phyloP scores from a whole-genome alignment of 352 stramenopile genomes.

The Phytophthora foliorum region DNA sequence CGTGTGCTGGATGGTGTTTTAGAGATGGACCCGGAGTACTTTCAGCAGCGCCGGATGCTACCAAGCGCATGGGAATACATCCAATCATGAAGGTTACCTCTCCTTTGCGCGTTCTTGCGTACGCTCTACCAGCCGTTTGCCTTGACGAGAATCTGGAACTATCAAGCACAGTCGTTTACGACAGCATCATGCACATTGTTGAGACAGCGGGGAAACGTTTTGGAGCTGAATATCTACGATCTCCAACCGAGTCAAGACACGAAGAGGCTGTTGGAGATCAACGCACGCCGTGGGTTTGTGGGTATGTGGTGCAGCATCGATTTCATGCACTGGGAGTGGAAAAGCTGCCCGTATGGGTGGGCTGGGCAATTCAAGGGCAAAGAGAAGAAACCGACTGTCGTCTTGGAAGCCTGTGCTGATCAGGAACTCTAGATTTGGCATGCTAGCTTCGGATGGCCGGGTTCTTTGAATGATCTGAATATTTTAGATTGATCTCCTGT shows the following conservation, averaged over 20 bases:
- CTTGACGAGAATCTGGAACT: neutral
- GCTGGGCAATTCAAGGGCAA: conserved; percentile 14
- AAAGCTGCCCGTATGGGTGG: neutral
- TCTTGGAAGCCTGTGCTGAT: conserved; percentile 11
- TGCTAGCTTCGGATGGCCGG: conserved; percentile 7
- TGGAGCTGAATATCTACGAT: neutral
- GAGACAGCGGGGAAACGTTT: neutral
- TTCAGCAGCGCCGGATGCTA: conserved; percentile 11
- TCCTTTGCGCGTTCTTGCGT: neutral
- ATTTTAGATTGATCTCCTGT: conserved; percentile 5
- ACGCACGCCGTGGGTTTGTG: neutral
- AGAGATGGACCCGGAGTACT: neutral
- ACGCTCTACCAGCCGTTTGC: neutral
- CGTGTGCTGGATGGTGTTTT: conserved; percentile 2
- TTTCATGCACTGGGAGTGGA: conserved; percentile 13
- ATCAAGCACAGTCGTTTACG: conserved; percentile 5
- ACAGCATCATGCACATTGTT: neutral
- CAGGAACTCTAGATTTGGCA: conserved; percentile 16
- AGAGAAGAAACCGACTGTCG: conserved; percentile 2
- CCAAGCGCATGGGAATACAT: conserved; percentile 3
- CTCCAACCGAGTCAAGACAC: neutral
- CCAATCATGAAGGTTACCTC: conserved; percentile 6
- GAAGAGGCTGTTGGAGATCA: neutral
- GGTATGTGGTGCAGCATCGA: conserved; percentile 20
- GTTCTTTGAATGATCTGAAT: conserved; percentile 11